These are phyloP conservation scores for Apiospora arundinis DNA, from an alignment of 2,329 filamentous ascomycete species.

Conservation along the genomic window DNA sequence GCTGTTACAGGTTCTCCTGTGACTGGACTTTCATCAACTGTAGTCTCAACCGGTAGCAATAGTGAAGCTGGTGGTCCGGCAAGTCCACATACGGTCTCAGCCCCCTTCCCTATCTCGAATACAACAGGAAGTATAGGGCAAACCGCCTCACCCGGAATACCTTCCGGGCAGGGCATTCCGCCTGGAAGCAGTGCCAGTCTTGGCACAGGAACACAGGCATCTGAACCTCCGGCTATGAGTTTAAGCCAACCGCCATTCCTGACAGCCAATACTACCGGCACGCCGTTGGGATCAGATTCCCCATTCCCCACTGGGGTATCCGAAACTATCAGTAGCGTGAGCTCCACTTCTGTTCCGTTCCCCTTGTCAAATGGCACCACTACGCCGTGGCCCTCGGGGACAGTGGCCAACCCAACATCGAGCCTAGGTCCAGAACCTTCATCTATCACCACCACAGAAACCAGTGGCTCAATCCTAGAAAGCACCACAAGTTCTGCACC, in stretches of 20 bases:
- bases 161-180: constrained; percentile 24
- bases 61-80: neutral
- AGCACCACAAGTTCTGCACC: neutral
- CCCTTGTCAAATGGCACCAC: neutral
- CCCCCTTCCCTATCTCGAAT: constrained; percentile 27
- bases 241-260: constrained; percentile 4
- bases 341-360: neutral
- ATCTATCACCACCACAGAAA: neutral
- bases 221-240: neutral
- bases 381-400: neutral
- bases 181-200: constrained; percentile 24
- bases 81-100: neutral
- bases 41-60: constrained; percentile 2
- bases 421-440: neutral
- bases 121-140: constrained; percentile 22
- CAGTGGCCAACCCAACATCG: neutral
- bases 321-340: neutral
- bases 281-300: constrained; percentile 25
- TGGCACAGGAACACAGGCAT: neutral
- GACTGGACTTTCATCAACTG: neutral
- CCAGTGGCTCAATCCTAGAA: neutral
- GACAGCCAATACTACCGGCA: constrained; percentile 11
- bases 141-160: constrained; percentile 20
- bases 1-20: constrained; percentile 1
- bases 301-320: constrained; percentile 18